Evolutionary conservation across 2,329 filamentous ascomycete species (phyloP).

Genomic region (Fusarium caatingaense): DNA sequence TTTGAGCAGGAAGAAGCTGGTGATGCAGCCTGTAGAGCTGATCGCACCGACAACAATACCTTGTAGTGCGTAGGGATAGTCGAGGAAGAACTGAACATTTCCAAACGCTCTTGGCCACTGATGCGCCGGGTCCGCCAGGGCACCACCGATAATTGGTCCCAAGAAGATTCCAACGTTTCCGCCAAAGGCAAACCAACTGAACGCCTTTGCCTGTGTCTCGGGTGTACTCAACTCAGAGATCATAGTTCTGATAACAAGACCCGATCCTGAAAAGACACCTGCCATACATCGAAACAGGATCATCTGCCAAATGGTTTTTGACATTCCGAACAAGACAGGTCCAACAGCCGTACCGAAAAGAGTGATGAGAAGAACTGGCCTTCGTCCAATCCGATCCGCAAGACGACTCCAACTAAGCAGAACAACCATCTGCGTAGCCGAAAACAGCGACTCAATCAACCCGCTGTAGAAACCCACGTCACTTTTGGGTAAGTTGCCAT

Average conservation of each 20-base stretch:
- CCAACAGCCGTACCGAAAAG: constrained; percentile 71
- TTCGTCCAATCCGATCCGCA: constrained; percentile 74
- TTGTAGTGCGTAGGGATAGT: constrained; percentile 66
- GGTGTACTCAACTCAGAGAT: constrained; percentile 77
- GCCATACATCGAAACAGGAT: constrained; percentile 76
- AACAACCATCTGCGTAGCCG: constrained; percentile 78
- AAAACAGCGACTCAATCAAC: constrained; percentile 80
- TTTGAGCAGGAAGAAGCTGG: constrained; percentile 67
- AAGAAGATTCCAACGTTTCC: constrained; percentile 80
- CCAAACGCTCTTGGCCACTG: constrained; percentile 70
- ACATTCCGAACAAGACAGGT: constrained; percentile 75
- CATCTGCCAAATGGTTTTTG: constrained; percentile 77
- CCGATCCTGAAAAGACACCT: constrained; percentile 78
- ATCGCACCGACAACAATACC: constrained; percentile 68
- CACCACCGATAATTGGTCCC: constrained; percentile 77
- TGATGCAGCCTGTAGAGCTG: constrained; percentile 63
- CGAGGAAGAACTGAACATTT: constrained; percentile 56
- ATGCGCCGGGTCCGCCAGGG: constrained; percentile 72
- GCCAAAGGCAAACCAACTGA: constrained; percentile 80
- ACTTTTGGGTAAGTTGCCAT: constrained; percentile 68
- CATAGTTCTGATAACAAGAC: constrained; percentile 82
- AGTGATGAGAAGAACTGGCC: constrained; percentile 76
- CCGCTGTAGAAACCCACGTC: constrained; percentile 85
- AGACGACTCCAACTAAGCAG: constrained; percentile 78
- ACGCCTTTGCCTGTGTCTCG: constrained; percentile 77